A percentile compares a stretch with the other conserved stretches of the same genome.
These are phyloP conservation scores for Echinochloa phyllopogon DNA, from an alignment of 176 grass and related monocot genomes.

Conservation along the genomic window DNA sequence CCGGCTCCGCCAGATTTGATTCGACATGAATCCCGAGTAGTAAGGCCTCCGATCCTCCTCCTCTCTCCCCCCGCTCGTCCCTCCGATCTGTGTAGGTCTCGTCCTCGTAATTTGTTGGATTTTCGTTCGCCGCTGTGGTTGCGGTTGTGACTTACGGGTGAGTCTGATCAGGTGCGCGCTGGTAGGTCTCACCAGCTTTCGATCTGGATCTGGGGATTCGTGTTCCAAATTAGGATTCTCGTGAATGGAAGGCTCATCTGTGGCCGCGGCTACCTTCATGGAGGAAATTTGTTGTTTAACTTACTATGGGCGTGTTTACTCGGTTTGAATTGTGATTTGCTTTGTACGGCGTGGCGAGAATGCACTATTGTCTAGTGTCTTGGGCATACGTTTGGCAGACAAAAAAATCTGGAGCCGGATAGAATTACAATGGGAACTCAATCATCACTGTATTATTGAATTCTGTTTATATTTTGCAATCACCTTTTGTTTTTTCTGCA, in stretches of 20 bases:
- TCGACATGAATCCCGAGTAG: conserved; percentile 77
- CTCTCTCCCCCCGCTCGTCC: not conserved
- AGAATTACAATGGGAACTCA: not conserved
- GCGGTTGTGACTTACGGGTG: not conserved
- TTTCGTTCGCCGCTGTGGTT: not conserved
- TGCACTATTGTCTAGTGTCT: not conserved
- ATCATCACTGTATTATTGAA: not conserved
- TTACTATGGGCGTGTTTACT: not conserved
- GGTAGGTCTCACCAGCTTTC: conserved; percentile 31
- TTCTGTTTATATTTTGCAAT: not conserved
- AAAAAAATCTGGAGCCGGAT: not conserved
- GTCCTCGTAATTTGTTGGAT: not conserved
- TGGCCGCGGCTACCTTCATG: not conserved
- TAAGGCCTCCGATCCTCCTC: conserved; percentile 44
- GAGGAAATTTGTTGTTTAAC: not conserved
- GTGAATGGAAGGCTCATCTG: not conserved
- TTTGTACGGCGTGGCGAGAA: not conserved
- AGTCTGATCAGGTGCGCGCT: not conserved
- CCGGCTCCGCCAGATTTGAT: conserved; percentile 9
- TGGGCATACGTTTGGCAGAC: not conserved
- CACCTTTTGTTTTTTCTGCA: not conserved
- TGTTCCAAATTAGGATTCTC: not conserved
- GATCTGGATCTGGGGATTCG: conserved; percentile 34
- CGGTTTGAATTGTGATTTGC: not conserved
- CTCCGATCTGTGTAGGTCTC: not conserved